Evolutionary conservation across 345 rosid genomes (phyloP), one percentile per base, ranked within the genome.

Genomic region (Sonneratia caseolaris): DNA sequence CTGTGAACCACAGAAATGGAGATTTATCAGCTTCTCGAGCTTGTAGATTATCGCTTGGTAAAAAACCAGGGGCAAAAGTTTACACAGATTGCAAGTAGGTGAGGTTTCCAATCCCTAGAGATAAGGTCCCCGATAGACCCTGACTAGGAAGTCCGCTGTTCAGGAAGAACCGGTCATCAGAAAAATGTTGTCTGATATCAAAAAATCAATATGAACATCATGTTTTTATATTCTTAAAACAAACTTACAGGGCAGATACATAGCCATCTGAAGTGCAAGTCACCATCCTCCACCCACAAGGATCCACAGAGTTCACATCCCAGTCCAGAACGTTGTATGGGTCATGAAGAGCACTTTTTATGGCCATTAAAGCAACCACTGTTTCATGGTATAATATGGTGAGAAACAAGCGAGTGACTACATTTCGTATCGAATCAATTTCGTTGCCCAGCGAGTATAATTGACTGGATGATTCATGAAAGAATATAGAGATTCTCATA

Each of bases 251-350:
- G 74, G 82, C 77, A 77, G 95, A 88, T 80, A 96, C 99, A 85
- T 79, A 89, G 70, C 95, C 97, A 70, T 92, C 96, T 38, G 68
- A 1, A 3, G 95, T 78, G 81, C 99, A 96, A 75, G 96, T 86
- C 71, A 96, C 85, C 99, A 96, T 96, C 81, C 95, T 89, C 99
- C 98, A 96, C 82, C 98, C 91, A 85, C 99, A 96, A 69, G 99
- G 99, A 88, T 92, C 99, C 36, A 96, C 99, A 73, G 98, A 92
- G 80, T 84, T 92, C 66, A 83, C 84, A 83, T 96, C 99, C 99
- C 99, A 96, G 73, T 89, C 99, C 82, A 96, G 81, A 75, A 92
- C 96, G 80, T 85, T 92, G 81, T 92, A 86, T 0, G 98, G 98
- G 75, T 96, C 99, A 64, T 78, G 92, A 66, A 96, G 84, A 73